Evolutionary conservation across 2,329 filamentous ascomycete genomes (phyloP).

Genomic region (Diaporthe nobilis): DNA sequence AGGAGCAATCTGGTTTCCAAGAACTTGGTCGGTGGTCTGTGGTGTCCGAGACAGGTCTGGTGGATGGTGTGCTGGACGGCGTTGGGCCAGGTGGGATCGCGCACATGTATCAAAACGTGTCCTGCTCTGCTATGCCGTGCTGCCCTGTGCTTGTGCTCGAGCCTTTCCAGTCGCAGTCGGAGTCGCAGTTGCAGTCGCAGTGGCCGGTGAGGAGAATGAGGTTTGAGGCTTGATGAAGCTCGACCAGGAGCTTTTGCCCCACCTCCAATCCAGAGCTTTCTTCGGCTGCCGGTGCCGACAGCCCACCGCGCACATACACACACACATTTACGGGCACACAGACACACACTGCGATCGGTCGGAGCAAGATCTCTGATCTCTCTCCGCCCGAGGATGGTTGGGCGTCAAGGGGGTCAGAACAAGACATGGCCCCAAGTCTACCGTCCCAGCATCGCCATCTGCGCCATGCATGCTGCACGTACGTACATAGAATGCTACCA

Average conservation of each 20-base stretch:
- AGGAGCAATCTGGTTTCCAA: slow-evolving; percentile 26
- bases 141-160: background rate
- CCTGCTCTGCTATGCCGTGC: background rate
- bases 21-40: slow-evolving; percentile 19
- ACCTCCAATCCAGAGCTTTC: slow-evolving; percentile 5
- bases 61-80: background rate
- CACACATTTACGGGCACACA: slow-evolving; percentile 8
- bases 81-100: slow-evolving; percentile 1
- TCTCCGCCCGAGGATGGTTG: background rate
- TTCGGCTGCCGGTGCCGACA: slow-evolving; percentile 29
- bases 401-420: background rate
- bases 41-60: slow-evolving; percentile 26
- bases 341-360: slow-evolving; percentile 24
- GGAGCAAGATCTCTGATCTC: slow-evolving; percentile 22
- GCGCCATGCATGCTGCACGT: slow-evolving; percentile 13
- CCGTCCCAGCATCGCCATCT: background rate
- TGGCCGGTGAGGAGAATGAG: background rate
- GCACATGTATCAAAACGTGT: slow-evolving; percentile 6
- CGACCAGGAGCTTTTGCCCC: background rate
- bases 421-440: background rate
- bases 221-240: background rate
- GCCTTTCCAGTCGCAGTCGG: background rate
- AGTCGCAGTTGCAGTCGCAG: background rate
- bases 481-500: slow-evolving; percentile 10
- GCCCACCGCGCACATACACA: slow-evolving; percentile 5